Evolutionary conservation across 1,284 basidiomycete species (phyloP).

Genomic region (Fomes fomentarius): DNA sequence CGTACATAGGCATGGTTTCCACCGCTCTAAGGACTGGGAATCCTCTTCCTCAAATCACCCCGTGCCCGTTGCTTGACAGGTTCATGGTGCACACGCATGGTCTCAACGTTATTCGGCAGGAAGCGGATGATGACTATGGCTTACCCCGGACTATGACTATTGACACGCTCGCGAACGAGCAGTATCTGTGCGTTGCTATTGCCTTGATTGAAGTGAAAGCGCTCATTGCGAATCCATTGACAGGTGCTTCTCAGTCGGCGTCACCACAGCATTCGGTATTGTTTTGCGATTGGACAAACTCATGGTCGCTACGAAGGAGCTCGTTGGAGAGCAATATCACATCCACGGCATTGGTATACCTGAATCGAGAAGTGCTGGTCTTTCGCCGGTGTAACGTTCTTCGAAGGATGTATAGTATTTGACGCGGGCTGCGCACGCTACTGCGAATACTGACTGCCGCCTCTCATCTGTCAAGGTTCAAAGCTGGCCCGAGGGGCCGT

Average conservation of each 20-base stretch:
- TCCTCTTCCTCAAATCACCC: conserved; percentile 86
- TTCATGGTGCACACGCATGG: conserved; percentile 68
- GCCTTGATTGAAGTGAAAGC: too few relatives aligned
- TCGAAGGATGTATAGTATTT: conserved; percentile 20
- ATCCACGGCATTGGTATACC: conserved; percentile 65
- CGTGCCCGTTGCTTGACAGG: conserved; percentile 79
- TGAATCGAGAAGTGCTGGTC: conserved; percentile 8
- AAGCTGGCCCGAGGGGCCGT: too few relatives aligned
- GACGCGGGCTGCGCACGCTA: too few relatives aligned
- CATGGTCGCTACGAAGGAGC: conserved; percentile 77
- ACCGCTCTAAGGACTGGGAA: conserved; percentile 75
- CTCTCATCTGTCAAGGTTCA: too few relatives aligned
- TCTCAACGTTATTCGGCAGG: conserved; percentile 63
- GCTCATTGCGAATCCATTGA: too few relatives aligned
- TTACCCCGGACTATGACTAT: conserved; percentile 65
- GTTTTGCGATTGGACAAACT: conserved; percentile 69
- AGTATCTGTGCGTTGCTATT: conserved; percentile 58
- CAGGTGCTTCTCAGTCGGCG: conserved; percentile 77
- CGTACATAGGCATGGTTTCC: conserved; percentile 61
- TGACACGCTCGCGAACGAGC: conserved; percentile 68
- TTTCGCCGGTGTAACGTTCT: conserved; percentile 3
- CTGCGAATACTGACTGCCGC: too few relatives aligned
- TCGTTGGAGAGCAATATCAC: conserved; percentile 83
- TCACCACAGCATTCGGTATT: conserved; percentile 69
- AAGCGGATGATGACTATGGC: conserved; percentile 71